Evolutionary conservation across 2,329 filamentous ascomycete genomes (phyloP).

Genomic region (Mycosphaerelloides madeirae): DNA sequence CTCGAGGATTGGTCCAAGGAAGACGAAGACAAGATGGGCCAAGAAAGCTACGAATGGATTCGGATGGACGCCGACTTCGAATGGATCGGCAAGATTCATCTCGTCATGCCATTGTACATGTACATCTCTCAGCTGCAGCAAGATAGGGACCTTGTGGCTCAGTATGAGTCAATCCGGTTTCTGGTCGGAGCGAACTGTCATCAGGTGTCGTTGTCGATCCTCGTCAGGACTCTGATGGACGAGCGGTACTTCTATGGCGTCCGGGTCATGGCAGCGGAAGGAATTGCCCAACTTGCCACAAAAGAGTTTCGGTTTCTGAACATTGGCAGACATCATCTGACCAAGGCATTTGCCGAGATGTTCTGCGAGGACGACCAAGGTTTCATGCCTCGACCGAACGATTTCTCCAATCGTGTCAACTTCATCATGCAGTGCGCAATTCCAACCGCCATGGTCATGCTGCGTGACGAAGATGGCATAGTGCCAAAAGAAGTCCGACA

Average conservation of each 20-base stretch:
- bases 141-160: constrained; percentile 92
- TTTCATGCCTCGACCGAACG: constrained; percentile 74
- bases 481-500: constrained; percentile 74
- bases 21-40: constrained; percentile 85
- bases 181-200: constrained; percentile 52
- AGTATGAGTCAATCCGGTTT: constrained; percentile 48
- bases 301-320: constrained; percentile 56
- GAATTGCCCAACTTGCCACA: constrained; percentile 64
- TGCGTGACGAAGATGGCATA: constrained; percentile 69
- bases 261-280: constrained; percentile 74
- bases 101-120: constrained; percentile 91
- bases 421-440: constrained; percentile 85
- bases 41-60: constrained; percentile 98
- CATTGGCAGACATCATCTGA: constrained; percentile 77
- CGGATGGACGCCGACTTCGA: constrained; percentile 97
- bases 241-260: constrained; percentile 91
- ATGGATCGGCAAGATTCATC: constrained; percentile 83
- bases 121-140: constrained; percentile 96
- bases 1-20: constrained; percentile 85
- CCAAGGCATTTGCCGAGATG: constrained; percentile 79
- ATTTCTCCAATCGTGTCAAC: constrained; percentile 80
- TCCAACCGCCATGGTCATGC: constrained; percentile 69
- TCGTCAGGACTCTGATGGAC: constrained; percentile 86
- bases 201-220: constrained; percentile 79
- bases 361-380: constrained; percentile 65